Base-by-base conservation (phyloP, 495 filamentous ascomycete genomes). In the Penicillium mononematosum region DNA sequence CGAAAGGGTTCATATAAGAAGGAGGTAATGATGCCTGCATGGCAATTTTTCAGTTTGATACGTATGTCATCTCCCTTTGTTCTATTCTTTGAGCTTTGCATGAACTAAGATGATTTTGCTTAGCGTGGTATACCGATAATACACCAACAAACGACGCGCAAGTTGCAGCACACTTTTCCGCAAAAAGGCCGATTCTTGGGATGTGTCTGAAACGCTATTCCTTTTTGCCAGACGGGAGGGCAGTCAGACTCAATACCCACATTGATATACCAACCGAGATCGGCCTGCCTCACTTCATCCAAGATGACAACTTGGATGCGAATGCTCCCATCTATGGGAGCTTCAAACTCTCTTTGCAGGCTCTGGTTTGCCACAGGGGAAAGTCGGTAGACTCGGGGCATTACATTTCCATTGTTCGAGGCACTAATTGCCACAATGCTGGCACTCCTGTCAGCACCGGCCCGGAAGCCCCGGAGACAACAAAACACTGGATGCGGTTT, bases 41-140 rank as follows among this genome's bases (percentile, higher is more conserved):
- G 93, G 93, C 94, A 96, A 64, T 97, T 98, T 65, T 97, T 96
- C 71, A 89, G 85, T 65, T 73, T 96, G 39, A 92, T 95, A 55
- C 91, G 88, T 89, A 73, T 25, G 39, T 42, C 36, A 8, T 17
- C 20, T 42, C 16, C 22, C 38, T 31, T 20, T 5, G 42, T 12
- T 19, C n/a, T 27, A 53, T 22, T 20, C 19, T 9, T 36, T 19
- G 47, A 6, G 45, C 29, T 20, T 16, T 10, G 29, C 19, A 44
- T 24, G 41, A 61, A 59, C 78, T 85, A 73, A 86, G 58, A 16
- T 39, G 12, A 58, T 55, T 39, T 19, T 19, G 34, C 27, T 47
- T 52, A 84, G 82, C 83, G 42, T 85, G 78, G 83, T 84, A 84
- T 59, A 82, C 83, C 59, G 85, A 91, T 63, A 89, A 89, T 70